Conservation (phyloP, 805 yeast species). For the Nakazawaea peltata region DNA sequence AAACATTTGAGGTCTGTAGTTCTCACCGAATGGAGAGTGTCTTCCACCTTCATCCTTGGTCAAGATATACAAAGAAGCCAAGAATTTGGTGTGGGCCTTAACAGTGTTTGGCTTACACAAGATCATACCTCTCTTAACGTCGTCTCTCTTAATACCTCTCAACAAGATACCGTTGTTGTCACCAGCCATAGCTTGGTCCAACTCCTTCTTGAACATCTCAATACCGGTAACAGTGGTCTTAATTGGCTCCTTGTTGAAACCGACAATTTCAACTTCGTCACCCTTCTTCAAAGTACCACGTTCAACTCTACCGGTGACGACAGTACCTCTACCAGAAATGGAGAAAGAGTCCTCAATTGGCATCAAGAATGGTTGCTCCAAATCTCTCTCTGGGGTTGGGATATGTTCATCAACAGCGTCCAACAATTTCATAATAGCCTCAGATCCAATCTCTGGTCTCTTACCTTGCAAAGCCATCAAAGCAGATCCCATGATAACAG, state of each 20-base stretch:
- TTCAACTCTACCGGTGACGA: conserved; percentile 98
- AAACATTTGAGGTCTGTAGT: conserved; percentile 97
- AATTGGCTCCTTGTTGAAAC: conserved; percentile 76
- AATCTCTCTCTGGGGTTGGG: conserved; percentile 95
- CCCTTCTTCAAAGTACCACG: conserved; percentile 97
- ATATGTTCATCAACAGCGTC: conserved; percentile 90
- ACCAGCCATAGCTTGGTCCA: conserved; percentile 97
- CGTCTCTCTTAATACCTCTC: conserved; percentile 98
- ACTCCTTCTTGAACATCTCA: conserved; percentile 99
- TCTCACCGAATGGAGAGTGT: conserved; percentile 93
- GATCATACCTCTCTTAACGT: conserved; percentile 95
- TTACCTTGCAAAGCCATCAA: conserved; percentile 88
- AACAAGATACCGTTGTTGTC: conserved; percentile 96
- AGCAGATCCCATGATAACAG: conserved; percentile 98
- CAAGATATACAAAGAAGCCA: conserved; percentile 87
- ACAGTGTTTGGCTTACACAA: conserved; percentile 88
- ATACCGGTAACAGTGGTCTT: conserved; percentile 97
- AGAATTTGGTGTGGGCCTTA: conserved; percentile 86
- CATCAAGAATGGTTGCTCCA: conserved; percentile 93
- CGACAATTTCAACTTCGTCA: conserved; percentile 97
- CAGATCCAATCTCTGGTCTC: conserved; percentile 85
- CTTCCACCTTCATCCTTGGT: conserved; percentile 99
- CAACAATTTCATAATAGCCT: conserved; percentile 76
- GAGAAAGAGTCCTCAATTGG: conserved; percentile 97
- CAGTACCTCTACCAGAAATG: conserved; percentile 99